phyloP scores from a whole-genome alignment of 2,329 filamentous ascomycete genomes.

The Talaromyces sp. region DNA sequence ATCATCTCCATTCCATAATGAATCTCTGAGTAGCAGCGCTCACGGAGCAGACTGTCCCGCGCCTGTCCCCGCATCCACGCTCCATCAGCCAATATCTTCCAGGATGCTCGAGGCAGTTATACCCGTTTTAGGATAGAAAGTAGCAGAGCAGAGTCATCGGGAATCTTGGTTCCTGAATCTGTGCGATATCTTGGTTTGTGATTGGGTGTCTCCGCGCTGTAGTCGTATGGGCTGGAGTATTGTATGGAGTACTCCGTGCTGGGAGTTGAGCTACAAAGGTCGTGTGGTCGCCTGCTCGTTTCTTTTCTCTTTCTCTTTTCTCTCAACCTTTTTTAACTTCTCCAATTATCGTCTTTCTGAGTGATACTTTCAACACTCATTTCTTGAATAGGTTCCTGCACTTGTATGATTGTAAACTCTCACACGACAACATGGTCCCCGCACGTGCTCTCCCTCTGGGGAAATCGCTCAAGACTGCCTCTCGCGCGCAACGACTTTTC shows the following conservation, averaged over 20 bases:
- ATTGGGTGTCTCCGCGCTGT: conserved; percentile 1
- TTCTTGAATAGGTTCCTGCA: not conserved
- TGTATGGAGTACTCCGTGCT: not conserved
- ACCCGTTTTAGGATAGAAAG: conserved; percentile 1
- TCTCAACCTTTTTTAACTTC: not conserved
- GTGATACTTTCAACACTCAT: not conserved
- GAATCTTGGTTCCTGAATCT: not conserved
- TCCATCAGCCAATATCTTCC: not conserved
- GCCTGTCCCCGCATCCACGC: conserved; percentile 12
- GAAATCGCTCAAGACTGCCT: not conserved
- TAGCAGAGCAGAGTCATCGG: not conserved
- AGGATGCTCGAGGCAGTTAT: not conserved
- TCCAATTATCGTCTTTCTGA: not conserved
- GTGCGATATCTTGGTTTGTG: not conserved
- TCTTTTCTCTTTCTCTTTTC: not conserved
- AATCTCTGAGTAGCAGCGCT: not conserved
- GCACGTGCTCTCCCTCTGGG: conserved; percentile 19
- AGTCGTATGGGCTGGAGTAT: not conserved
- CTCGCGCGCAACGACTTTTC: conserved; percentile 38
- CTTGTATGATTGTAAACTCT: not conserved
- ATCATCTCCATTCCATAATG: not conserved
- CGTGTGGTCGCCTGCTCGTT: conserved; percentile 11
- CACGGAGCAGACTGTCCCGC: conserved; percentile 21
- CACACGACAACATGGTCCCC: conserved; percentile 17
- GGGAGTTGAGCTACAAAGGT: not conserved